Base-by-base conservation (phyloP, 2,329 filamentous ascomycete genomes). In the Fusarium sp. region DNA sequence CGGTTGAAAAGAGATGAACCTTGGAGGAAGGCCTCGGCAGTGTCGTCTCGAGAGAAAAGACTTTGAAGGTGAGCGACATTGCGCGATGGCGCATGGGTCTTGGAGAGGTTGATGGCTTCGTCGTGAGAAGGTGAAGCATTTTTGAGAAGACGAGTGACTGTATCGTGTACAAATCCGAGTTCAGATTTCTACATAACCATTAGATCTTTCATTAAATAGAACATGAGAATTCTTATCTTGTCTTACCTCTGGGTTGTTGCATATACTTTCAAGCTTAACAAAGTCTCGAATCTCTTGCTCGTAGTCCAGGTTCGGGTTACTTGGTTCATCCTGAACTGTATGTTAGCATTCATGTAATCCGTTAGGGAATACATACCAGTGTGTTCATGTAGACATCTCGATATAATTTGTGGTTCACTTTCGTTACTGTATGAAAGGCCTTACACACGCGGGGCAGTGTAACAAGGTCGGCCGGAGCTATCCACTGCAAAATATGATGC, bases 1-100 rank as follows among this genome's bases (percentile, higher is more conserved):
- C 87, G 85, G 15, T 86, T 82, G 77, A 89, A 93, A 4, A 94
- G 83, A 25, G 85, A 88, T 2, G 92, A 94, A 17, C 87, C 85
- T 70, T 87, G 88, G 36, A 94, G 82, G 76, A 94, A 90, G 31
- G 86, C 84, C 62, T 88, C 84, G 52, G 87, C 83, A 69, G 90
- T 91, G 27, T 82, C 79, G 12, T 83, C 80, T 5, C 83, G 78
- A n/a, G 79, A 71, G 73, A 89, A 86, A 62, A 87, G 77, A 13
- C 80, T n/a, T 12, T 78, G 70, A 12, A 90, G 80, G 41, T 88
- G 71, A 22, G 81, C 59, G 41, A 84, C 79, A 70, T 88, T 86
- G 70, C 83, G 85, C 6, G 89, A 90, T 20, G 78, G 62, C 27
- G 82, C 76, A 68, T 84, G 81, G 12, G 82, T 84, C 31, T 78